Conservation (phyloP, 2,329 filamentous ascomycete species). For the Colletotrichum lentis region DNA sequence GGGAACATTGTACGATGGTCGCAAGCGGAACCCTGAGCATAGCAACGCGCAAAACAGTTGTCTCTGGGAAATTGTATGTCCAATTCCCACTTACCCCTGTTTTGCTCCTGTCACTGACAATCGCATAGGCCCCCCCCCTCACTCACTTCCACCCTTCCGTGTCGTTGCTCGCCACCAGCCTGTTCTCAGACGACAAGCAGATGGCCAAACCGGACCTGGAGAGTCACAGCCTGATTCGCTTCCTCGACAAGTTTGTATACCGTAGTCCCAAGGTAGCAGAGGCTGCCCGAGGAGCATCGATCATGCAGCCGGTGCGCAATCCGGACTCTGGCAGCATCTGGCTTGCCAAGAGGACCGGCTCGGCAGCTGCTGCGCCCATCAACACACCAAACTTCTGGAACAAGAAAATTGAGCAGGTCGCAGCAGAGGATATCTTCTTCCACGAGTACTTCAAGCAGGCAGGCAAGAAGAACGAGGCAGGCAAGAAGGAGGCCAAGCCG, state of each 20-base stretch:
- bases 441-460: slow-evolving; percentile 91
- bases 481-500: slow-evolving; percentile 64
- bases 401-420: slow-evolving; percentile 86
- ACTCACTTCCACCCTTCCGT: slow-evolving; percentile 94
- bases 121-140: slow-evolving; percentile 68
- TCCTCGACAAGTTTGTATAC: slow-evolving; percentile 99
- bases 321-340: slow-evolving; percentile 65
- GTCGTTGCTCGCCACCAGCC: slow-evolving; percentile 77
- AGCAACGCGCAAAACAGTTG: slow-evolving; percentile 93
- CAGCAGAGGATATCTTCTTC: slow-evolving; percentile 96
- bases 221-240: slow-evolving; percentile 90
- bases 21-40: slow-evolving; percentile 90
- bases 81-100: neutral
- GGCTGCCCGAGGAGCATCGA: slow-evolving; percentile 78
- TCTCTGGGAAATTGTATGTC: slow-evolving; percentile 84
- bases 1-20: slow-evolving; percentile 74
- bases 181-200: slow-evolving; percentile 74
- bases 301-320: slow-evolving; percentile 88
- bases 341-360: slow-evolving; percentile 60
- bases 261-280: slow-evolving; percentile 82
- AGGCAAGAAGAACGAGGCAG: slow-evolving; percentile 67
- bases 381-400: slow-evolving; percentile 93
- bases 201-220: slow-evolving; percentile 90
- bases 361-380: slow-evolving; percentile 57
- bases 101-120: neutral